Conservation (phyloP, 2,329 filamentous ascomycete species). For the Ceratocystis eucalypticola region DNA sequence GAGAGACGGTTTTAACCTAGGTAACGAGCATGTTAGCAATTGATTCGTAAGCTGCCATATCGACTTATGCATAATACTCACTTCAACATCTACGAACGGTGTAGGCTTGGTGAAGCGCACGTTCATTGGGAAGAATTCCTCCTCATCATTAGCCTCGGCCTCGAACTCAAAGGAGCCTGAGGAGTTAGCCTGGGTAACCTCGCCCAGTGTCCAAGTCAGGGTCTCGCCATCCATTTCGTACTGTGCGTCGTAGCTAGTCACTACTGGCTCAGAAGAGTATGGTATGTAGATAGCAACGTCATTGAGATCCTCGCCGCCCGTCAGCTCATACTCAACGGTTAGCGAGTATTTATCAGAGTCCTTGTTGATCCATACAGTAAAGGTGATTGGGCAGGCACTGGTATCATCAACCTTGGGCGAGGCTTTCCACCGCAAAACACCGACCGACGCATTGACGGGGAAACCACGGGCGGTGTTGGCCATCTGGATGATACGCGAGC, state of each 20-base stretch:
- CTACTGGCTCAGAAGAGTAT: constrained; percentile 71
- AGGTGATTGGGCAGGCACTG: constrained; percentile 76
- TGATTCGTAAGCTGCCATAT: not conserved
- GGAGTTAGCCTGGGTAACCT: constrained; percentile 66
- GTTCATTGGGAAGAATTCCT: constrained; percentile 96
- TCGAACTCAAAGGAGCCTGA: constrained; percentile 93
- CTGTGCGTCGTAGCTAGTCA: constrained; percentile 84
- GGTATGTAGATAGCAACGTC: constrained; percentile 84
- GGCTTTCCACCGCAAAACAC: constrained; percentile 84
- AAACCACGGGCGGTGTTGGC: constrained; percentile 80
- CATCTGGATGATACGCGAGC: constrained; percentile 72
- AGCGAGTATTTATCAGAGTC: constrained; percentile 72
- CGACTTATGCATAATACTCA: constrained; percentile 32
- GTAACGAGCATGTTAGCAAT: not conserved
- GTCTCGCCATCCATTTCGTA: constrained; percentile 90
- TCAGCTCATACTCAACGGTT: constrained; percentile 91
- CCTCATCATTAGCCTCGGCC: constrained; percentile 71
- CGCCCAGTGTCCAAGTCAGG: constrained; percentile 85
- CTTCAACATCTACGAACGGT: constrained; percentile 86
- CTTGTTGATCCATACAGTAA: constrained; percentile 96
- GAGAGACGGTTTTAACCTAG: constrained; percentile 51
- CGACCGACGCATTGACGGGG: constrained; percentile 85
- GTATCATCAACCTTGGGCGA: constrained; percentile 68
- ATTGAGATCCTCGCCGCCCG: constrained; percentile 60
- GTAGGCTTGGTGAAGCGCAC: constrained; percentile 74